phyloP scores from a whole-genome alignment of 768 basidiomycete species.

The Leccinum pellstonianum region DNA sequence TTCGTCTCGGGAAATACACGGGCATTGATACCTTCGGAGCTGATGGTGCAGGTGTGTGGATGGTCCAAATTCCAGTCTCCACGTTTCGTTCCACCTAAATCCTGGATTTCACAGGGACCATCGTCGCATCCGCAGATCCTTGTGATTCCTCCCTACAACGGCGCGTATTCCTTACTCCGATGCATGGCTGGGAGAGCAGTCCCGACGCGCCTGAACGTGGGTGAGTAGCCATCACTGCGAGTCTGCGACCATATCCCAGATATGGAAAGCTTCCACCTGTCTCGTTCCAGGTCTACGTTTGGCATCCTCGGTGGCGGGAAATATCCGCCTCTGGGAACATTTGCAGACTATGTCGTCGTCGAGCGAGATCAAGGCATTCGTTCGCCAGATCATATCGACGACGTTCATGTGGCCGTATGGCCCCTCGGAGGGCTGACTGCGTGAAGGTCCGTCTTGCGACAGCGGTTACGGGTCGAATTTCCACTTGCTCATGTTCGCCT shows the following conservation, averaged over 20 bases:
- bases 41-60: conserved; percentile 63
- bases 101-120: conserved; percentile 47
- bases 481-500: background rate
- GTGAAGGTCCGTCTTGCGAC: conserved; percentile 60
- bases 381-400: conserved; percentile 65
- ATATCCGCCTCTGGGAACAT: conserved; percentile 62
- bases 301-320: conserved; percentile 62
- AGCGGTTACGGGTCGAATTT: background rate
- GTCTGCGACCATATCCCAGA: background rate
- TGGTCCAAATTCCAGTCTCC: background rate
- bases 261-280: background rate
- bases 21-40: too few relatives aligned
- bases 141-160: conserved; percentile 56
- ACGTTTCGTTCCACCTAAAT: background rate
- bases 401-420: conserved; percentile 72
- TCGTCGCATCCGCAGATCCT: conserved; percentile 54
- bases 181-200: conserved; percentile 68
- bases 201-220: conserved; percentile 63
- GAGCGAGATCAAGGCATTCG: conserved; percentile 61
- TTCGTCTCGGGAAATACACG: conserved; percentile 65
- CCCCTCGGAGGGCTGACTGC: conserved; percentile 78
- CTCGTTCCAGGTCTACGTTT: conserved; percentile 42
- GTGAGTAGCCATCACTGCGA: conserved; percentile 42
- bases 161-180: conserved; percentile 75
- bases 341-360: conserved; percentile 75